phyloP scores from a whole-genome alignment of 805 yeast genomes.

The Novakomyces olei region DNA sequence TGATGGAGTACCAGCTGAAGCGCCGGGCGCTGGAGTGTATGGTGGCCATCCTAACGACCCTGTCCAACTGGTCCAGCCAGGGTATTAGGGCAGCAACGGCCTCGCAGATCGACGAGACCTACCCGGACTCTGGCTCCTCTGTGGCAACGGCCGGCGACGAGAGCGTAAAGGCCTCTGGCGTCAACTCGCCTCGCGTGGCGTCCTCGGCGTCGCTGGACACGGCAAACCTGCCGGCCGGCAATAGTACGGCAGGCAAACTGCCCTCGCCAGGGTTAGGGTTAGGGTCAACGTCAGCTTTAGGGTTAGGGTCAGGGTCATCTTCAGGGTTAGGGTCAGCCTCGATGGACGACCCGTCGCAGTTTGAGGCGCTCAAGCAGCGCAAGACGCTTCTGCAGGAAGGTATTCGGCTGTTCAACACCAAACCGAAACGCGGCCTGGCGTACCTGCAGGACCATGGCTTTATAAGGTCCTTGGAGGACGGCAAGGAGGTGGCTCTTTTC shows the following conservation, averaged over 20 bases:
- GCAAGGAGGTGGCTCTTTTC: constrained; percentile 53
- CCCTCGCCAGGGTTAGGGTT: no score
- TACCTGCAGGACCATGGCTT: constrained; percentile 41
- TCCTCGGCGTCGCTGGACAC: no score
- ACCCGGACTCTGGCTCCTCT: no score
- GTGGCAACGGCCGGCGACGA: no score
- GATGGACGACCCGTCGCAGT: constrained; percentile 56
- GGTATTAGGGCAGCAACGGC: constrained; percentile 15
- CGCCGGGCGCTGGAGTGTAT: constrained; percentile 59
- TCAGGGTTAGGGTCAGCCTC: no score
- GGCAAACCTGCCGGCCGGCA: no score
- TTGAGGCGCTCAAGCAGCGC: constrained; percentile 61
- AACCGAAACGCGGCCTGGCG: constrained; percentile 61
- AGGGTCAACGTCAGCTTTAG: no score
- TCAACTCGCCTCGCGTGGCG: no score
- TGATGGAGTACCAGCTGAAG: constrained; percentile 66
- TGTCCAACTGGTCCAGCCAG: constrained; percentile 71
- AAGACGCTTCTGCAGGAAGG: constrained; percentile 67
- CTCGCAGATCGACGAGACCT: no score
- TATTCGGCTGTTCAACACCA: constrained; percentile 55
- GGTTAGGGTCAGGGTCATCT: no score
- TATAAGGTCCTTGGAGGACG: constrained; percentile 34
- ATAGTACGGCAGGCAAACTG: no score
- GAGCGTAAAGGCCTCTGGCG: no score
- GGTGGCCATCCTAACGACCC: constrained; percentile 59